A percentile compares a stretch with the other conserved stretches of the same genome.
Evolutionary conservation across 257 asterid genomes (phyloP).

Genomic region (Rhazya stricta): DNA sequence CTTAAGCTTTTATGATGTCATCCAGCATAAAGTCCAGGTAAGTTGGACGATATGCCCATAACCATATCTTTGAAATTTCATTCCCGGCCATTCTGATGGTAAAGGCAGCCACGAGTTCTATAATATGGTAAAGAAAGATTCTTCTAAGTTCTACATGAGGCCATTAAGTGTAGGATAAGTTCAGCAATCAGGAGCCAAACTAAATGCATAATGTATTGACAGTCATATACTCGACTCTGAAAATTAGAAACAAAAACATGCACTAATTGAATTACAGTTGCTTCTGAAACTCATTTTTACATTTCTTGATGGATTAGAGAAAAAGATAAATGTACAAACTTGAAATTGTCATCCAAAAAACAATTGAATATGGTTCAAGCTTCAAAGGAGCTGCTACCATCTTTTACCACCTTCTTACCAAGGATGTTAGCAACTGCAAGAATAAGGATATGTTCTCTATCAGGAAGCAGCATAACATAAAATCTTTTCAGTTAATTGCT

Average conservation of each 20-base stretch:
- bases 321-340: slow-evolving; percentile 22
- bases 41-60: not conserved
- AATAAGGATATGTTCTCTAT: slow-evolving; percentile 16
- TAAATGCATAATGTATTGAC: not conserved
- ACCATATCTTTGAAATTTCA: not conserved
- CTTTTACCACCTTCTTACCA: slow-evolving; percentile 82
- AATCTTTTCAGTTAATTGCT: not conserved
- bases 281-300: slow-evolving; percentile 4
- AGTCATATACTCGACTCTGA: not conserved
- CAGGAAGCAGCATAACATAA: slow-evolving; percentile 8
- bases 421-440: slow-evolving; percentile 76
- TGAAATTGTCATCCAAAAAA: slow-evolving; percentile 23
- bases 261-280: not conserved
- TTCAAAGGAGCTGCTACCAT: not conserved
- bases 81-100: not conserved
- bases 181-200: not conserved
- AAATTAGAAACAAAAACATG: not conserved
- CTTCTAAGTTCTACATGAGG: not conserved
- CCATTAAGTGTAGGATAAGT: not conserved
- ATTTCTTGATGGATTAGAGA: slow-evolving; percentile 4
- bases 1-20: not conserved
- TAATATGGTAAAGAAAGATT: not conserved
- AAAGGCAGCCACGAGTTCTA: not conserved
- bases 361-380: slow-evolving; percentile 11
- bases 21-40: not conserved